Percentiles rank a stretch among this genome's conserved stretches.
phyloP scores from a whole-genome alignment of 768 basidiomycete species.

The Boletellus sp. region DNA sequence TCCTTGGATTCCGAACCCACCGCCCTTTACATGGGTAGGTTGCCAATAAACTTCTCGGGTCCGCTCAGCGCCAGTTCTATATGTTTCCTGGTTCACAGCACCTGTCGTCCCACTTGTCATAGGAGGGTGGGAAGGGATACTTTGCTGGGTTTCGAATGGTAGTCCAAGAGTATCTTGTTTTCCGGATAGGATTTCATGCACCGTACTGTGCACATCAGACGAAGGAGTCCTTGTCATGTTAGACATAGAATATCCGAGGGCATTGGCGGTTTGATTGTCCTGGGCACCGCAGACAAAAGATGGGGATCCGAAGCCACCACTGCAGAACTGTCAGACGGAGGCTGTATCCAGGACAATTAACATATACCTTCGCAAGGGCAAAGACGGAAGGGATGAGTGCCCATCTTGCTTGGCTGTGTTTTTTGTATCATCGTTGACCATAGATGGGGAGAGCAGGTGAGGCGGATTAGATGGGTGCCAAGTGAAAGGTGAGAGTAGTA shows the following conservation, averaged over 20 bases:
- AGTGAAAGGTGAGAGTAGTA: not conserved
- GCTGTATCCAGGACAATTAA: not conserved
- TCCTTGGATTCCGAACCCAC: constrained; percentile 13
- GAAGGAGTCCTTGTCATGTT: constrained; percentile 1
- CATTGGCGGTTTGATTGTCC: not conserved
- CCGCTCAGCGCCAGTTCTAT: not conserved
- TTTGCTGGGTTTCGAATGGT: constrained; percentile 1
- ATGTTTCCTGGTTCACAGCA: constrained; percentile 3
- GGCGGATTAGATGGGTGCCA: not conserved
- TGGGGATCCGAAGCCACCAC: not conserved
- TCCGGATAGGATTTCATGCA: constrained; percentile 2
- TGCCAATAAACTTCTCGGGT: constrained; percentile 4
- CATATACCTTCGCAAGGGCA: constrained; percentile 10
- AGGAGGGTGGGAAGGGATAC: constrained; percentile 2
- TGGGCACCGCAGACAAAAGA: not conserved
- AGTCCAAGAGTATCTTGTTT: not conserved
- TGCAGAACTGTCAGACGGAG: not conserved
- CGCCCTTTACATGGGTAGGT: constrained; percentile 6
- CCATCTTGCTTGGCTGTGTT: not conserved
- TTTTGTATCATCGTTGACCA: constrained; percentile 8
- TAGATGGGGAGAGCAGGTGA: not conserved
- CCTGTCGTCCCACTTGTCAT: not conserved
- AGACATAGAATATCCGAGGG: constrained; percentile 10
- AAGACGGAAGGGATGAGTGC: not conserved
- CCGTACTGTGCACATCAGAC: not conserved